Base-by-base conservation (phyloP, 2,329 filamentous ascomycete species). In the Zymoseptoria crescenta region DNA sequence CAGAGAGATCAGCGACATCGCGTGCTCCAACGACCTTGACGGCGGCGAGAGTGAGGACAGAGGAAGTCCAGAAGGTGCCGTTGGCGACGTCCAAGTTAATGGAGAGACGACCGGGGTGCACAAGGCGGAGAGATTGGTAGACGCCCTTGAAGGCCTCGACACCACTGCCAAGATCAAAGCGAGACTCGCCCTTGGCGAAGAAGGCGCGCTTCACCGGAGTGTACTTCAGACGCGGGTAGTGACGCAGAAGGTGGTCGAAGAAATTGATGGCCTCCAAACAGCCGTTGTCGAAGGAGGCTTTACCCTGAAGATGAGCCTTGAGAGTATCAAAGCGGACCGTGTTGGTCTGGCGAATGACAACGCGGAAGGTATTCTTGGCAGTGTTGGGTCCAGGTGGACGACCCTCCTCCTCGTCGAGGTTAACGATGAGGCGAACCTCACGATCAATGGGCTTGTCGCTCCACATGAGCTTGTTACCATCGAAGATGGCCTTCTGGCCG, bases 41-140 rank as follows among this genome's bases (percentile, higher is more conserved):
- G 50, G 73, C 74, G 55, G 73, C 68, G 20, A 70, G 64, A 16
- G 68, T 65, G 13, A 79, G 60, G 49, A 74, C 72, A 29, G 73
- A 71, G 1, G 73, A 60, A 45, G 78, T 80, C 87, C 89, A 97
- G 76, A 99, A 99, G 10, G 88, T 89, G 0, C 90, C 89, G 70
- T 97, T 96, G 58, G 92, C 87, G 29, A 96, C 88, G 68, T 99
- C 93, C 9, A 96, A 85, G 67, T 96, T 97, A 70, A 99, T 77
- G 0, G 88, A 84, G 5, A 97, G 79, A 20, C 57, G 62, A 30
- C 71, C 64, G 72, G 76, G 61, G 68, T 89, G 81, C 52, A 87
- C 87, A 21, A 93, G 81, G 49, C 91, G 85, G 55, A 96, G 86
- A 0, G 92, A 91, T 8, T 91, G 85, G 68, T 96, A 97, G 4